Evolutionary conservation across 345 rosid genomes (phyloP), one percentile per base, ranked within the genome.

Genomic region (Turritis glabra): DNA sequence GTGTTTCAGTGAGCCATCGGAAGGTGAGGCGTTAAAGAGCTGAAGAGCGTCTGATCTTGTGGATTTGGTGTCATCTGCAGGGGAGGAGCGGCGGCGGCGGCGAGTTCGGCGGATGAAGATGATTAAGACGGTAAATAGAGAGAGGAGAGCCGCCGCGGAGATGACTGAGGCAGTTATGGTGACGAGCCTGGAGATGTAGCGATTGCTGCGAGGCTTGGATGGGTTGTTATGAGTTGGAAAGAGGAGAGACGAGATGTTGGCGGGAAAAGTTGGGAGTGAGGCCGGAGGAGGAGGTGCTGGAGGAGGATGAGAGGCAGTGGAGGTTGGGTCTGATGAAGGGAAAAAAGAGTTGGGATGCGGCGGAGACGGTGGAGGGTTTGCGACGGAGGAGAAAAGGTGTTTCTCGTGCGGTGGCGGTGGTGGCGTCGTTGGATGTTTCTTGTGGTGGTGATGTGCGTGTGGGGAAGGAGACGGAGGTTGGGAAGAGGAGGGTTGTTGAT

Each of bases 161-260:
- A 92, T 81, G 41, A 84, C 78, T 29, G 96, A 83, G 48, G 87
- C 72, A 37, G 92, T 80, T 68, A 88, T 47, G 56, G 90, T 74
- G 43, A 88, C 51, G 61, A 85, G 72, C 19, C 47, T 70, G 15
- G 84, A 58, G 37, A 83, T 30, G 32, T 64, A 57, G 33, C 64
- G 86, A 47, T 61, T 81, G 67, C 48, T 79, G 73, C 1, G 78
- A n/a, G 71, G 40, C 13, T 77, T 65, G 5, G 82, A 43, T 19
- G 73, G 25, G 13, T 75, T 43, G n/a, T 75, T 30, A 70, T 82
- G 75, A 21, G 80, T 82, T 17, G 97, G 95, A 57, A 88, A 54
- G 75, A 87, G 87, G 55, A 92, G 85, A 46, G 92, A 86, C 48
- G 98, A 89, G 55, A 92, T 86, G 83, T 95, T 92, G 63, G 99